Evolutionary conservation across 495 filamentous ascomycete species (phyloP), one percentile per base, ranked within the genome.

Genomic region (Penicillium psychrofluorescens): DNA sequence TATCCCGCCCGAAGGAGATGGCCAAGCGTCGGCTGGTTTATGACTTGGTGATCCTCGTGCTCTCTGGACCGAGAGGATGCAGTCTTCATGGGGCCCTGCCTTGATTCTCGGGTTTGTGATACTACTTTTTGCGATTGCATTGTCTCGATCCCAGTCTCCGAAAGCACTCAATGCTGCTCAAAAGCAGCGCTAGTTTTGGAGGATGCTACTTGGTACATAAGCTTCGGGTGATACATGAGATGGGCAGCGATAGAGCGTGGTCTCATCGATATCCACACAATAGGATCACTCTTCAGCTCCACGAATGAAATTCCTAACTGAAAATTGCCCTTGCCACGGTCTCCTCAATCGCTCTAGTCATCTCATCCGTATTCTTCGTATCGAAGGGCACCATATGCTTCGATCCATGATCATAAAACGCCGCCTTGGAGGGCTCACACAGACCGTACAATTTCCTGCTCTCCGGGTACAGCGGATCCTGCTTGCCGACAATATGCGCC

Each of bases 1-100:
- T 13, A 63, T 95, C 36, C 83, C 86, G 49, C 22, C 73, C 53
- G 48, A 88, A 59, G 49, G 79, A 71, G 49, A 78, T 74, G 13
- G 74, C 56, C 38, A 86, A 62, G 22, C 46, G 15, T 29, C 71
- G 66, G 43, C 83, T 70, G 51, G 76, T 44, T 46, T 68, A 67
- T 68, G 80, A 70, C 61, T 69, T 49, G 57, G 52, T 40, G 49
- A 51, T 44, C 22, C 22, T 4, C 22, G 4, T 22, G 2, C 4
- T 22, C 2, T 2, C 22, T 22, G 22, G 22, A 3, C 22, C 0
- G 22, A 22, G 4, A 22, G 22, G 4, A 2, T 22, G 22, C 22
- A 22, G 22, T 27, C 30, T 15, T 36, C 40, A 29, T 49, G 58
- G 51, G 46, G 51, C 41, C 56, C 35, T 38, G 53, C 49, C 37